These are phyloP conservation scores for Phytophthora constricta DNA, from an alignment of 352 stramenopile genomes.

Conservation along the genomic window DNA sequence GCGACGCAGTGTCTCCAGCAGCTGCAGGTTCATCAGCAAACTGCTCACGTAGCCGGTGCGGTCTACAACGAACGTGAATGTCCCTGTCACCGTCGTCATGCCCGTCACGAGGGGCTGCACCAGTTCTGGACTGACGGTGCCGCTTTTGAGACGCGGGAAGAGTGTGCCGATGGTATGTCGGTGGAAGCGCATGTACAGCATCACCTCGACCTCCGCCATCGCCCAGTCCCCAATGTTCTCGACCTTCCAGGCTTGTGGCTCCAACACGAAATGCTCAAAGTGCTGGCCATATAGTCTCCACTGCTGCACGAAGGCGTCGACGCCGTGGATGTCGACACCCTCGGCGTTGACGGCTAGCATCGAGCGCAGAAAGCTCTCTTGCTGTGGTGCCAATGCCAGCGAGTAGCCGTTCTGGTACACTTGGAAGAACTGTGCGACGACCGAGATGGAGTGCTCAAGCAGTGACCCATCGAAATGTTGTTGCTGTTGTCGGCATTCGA, in stretches of 20 bases:
- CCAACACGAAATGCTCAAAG: conserved; percentile 28
- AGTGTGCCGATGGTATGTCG: conserved; percentile 29
- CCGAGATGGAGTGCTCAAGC: conserved; percentile 19
- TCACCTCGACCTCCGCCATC: conserved; percentile 37
- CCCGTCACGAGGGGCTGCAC: conserved; percentile 29
- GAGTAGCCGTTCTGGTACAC: conserved; percentile 44
- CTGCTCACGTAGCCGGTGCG: conserved; percentile 29
- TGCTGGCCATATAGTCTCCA: conserved; percentile 36
- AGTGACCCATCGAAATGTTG: conserved; percentile 15
- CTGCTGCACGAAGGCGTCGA: conserved; percentile 39
- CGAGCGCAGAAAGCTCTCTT: conserved; percentile 41
- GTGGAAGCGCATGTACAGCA: conserved; percentile 42
- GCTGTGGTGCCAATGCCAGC: conserved; percentile 8
- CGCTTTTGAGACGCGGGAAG: conserved; percentile 39
- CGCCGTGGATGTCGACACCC: conserved; percentile 23
- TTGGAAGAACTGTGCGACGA: conserved; percentile 39
- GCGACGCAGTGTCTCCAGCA: conserved; percentile 40
- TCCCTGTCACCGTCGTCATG: conserved; percentile 25
- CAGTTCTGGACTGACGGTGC: conserved; percentile 15
- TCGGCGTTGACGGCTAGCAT: conserved; percentile 35
- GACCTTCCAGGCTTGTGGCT: conserved; percentile 33
- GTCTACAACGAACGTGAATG: conserved; percentile 40
- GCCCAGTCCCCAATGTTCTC: conserved; percentile 25
- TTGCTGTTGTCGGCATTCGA: conserved; percentile 20
- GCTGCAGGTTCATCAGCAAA: conserved; percentile 34